Evolutionary conservation across 768 basidiomycete genomes (phyloP).

Genomic region (Paxillus ammoniavirescens): DNA sequence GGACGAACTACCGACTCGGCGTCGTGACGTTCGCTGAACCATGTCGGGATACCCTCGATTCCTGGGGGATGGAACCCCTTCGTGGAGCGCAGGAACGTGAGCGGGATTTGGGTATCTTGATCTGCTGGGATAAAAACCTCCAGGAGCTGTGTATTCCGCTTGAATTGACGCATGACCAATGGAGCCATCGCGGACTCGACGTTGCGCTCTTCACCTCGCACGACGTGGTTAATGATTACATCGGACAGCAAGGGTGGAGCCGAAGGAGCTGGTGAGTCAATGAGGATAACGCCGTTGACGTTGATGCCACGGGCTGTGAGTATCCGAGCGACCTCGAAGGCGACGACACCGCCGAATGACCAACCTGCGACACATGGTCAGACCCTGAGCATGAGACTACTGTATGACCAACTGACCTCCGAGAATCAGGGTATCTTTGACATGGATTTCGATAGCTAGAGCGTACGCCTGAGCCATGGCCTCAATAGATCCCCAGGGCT

Average conservation of each 20-base stretch:
- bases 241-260: constrained; percentile 52
- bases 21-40: constrained; percentile 49
- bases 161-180: constrained; percentile 49
- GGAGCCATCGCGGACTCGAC: constrained; percentile 30
- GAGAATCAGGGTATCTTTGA: constrained; percentile 43
- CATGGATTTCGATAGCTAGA: constrained; percentile 34
- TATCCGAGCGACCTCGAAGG: constrained; percentile 60
- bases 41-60: constrained; percentile 41
- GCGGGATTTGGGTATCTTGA: constrained; percentile 27
- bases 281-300: constrained; percentile 59
- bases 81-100: constrained; percentile 54
- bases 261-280: constrained; percentile 64
- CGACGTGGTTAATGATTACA: constrained; percentile 45
- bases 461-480: constrained; percentile 58
- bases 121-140: constrained; percentile 40
- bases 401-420: constrained; percentile 47
- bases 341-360: constrained; percentile 77
- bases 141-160: constrained; percentile 47
- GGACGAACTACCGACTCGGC: constrained; percentile 30
- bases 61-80: constrained; percentile 41
- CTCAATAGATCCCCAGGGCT: constrained; percentile 46
- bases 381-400: not conserved
- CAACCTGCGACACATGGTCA: constrained; percentile 46
- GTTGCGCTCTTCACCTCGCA: constrained; percentile 32
- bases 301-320: constrained; percentile 38